phyloP scores from a whole-genome alignment of 208 protist species.

The Leishmania braziliensis region DNA sequence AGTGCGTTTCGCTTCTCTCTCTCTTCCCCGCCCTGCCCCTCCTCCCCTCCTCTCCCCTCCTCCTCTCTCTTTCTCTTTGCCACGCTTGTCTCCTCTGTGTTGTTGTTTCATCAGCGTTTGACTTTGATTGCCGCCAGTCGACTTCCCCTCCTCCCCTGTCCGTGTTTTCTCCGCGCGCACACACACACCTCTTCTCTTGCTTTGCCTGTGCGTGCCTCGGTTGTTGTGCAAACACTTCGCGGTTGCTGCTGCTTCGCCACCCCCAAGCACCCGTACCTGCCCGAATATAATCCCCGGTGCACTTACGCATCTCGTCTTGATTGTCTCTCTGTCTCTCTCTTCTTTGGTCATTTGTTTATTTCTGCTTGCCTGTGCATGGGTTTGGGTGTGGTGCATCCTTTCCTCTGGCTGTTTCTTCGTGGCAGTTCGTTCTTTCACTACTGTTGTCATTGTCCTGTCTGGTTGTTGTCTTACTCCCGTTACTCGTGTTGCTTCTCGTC shows the following conservation, averaged over 20 bases:
- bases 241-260: background rate
- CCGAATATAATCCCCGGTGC: background rate
- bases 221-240: background rate
- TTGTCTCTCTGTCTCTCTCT: background rate
- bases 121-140: background rate
- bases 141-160: background rate
- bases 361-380: background rate
- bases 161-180: background rate
- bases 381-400: background rate
- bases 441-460: background rate
- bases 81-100: too few relatives aligned
- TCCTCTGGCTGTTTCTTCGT: background rate
- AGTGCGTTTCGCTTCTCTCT: constrained; percentile 13
- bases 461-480: background rate
- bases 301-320: background rate
- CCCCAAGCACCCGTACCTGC: background rate
- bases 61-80: background rate
- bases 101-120: background rate
- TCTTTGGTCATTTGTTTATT: background rate
- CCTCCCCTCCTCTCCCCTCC: background rate
- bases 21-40: background rate
- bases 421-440: background rate
- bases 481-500: background rate
- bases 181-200: background rate
- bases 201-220: background rate